Evolutionary conservation across 1,284 basidiomycete genomes (phyloP).

Genomic region (Pterulicium gracile): DNA sequence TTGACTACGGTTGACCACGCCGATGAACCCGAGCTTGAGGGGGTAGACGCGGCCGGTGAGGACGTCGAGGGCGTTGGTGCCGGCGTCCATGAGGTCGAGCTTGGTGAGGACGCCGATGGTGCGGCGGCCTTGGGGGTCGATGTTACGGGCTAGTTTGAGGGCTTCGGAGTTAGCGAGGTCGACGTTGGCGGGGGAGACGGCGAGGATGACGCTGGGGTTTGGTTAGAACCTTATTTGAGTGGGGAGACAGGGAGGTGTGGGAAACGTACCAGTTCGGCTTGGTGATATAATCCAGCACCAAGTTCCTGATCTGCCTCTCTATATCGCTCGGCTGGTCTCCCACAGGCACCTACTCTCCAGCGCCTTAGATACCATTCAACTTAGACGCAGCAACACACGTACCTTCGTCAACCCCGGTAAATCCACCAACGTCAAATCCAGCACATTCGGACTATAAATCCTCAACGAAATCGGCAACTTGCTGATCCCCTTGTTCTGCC

Average conservation of each 20-base stretch:
- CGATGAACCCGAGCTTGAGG: constrained; percentile 95
- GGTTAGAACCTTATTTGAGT: constrained; percentile 5
- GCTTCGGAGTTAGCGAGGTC: constrained; percentile 98
- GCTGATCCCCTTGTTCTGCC: constrained; percentile 98
- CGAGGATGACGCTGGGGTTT: constrained; percentile 75
- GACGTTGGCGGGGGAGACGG: constrained; percentile 95
- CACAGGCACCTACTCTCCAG: constrained; percentile 62
- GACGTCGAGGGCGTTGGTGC: constrained; percentile 94
- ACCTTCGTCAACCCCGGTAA: constrained; percentile 94
- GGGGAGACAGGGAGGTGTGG: constrained; percentile 4
- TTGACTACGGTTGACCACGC: constrained; percentile 94
- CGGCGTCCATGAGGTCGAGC: constrained; percentile 97
- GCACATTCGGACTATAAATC: constrained; percentile 91
- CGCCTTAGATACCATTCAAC: constrained; percentile 6
- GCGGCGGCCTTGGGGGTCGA: constrained; percentile 91
- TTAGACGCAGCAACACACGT: constrained; percentile 13
- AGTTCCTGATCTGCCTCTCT: constrained; percentile 89
- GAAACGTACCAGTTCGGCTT: constrained; percentile 84
- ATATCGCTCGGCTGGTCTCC: constrained; percentile 92
- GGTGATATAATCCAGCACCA: constrained; percentile 91
- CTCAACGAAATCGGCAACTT: constrained; percentile 91
- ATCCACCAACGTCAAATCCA: constrained; percentile 94
- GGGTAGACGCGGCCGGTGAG: constrained; percentile 95
- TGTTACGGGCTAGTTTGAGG: constrained; percentile 89
- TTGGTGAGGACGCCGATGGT: constrained; percentile 97